phyloP scores from a whole-genome alignment of 495 filamentous ascomycete species.

The Tuber aestivum region DNA sequence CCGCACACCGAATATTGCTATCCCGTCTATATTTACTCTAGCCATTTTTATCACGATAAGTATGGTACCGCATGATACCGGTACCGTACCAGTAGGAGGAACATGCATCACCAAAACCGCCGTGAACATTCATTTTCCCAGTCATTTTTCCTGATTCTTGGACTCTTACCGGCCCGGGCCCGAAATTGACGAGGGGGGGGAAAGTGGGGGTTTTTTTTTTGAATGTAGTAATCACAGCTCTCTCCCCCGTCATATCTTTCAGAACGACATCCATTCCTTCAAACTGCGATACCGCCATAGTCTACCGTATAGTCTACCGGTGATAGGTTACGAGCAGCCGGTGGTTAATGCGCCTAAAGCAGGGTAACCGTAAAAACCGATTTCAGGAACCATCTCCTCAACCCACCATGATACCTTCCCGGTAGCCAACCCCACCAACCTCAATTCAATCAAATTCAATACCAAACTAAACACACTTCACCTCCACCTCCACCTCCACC shows the following conservation, averaged over 20 bases:
- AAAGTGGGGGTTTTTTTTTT: no score
- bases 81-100: neutral
- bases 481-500: neutral
- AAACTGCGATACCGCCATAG: neutral
- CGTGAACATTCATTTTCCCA: neutral
- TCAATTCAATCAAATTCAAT: neutral
- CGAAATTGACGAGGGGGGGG: no score
- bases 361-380: neutral
- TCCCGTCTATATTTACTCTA: neutral
- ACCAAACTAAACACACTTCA: neutral
- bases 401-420: neutral
- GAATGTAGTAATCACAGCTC: neutral
- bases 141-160: neutral
- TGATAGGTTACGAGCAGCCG: no score
- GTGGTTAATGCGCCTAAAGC: neutral
- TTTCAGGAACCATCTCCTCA: neutral
- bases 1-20: neutral
- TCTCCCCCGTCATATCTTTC: neutral
- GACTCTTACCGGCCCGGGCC: no score
- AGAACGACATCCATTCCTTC: neutral
- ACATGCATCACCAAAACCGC: neutral
- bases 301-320: no score
- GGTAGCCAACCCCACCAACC: neutral
- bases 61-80: neutral
- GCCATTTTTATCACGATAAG: neutral